Evolutionary conservation across 202 grass and related monocot species (phyloP), one percentile per base, ranked within the genome.

Genomic region (Bolboschoenoplectus hybrid): DNA sequence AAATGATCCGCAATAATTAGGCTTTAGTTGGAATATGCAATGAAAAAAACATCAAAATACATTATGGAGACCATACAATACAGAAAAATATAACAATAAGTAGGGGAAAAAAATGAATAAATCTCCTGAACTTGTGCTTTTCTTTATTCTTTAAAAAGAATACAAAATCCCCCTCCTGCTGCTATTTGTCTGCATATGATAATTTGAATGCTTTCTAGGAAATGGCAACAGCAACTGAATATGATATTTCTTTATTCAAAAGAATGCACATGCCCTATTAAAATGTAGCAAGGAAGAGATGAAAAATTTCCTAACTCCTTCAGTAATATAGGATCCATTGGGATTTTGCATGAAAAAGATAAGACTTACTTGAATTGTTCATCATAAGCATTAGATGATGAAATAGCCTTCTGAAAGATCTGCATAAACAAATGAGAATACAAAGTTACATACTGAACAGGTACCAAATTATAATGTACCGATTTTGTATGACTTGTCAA

Each of bases 371-470:
- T 94, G 92, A 99, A 99, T 68, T 99, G 97, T 26, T 94, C 93
- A 76, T 99, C 97, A 10, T 99, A 99, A 0, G 97, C 97, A 52
- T 81, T 99, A 47, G 97, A 99, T 1, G 97, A 90, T 10, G 97
- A 99, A 88, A 99, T 99, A 45, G 93, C 97, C 86, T 90, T 99
- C 89, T 99, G 89, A 83, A 99, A 99, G 83, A 99, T 99, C 97
- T 99, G 92, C 62, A 87, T 40, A 10, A 16, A 13, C 35, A 69
- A 60, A 17, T 9, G 43, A 19, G 32, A 77, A 39, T 6, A 57
- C 51, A 61, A 80, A 20, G 35, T 80, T 61, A 60, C 52, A 80
- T 19, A 87, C 13, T 4, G 20, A 75, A 58, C 73, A 70, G 2
- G 74, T 6, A 14, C 35, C 13, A 50, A 72, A 14, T 68, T 6